Base-by-base conservation (phyloP, 495 filamentous ascomycete species). In the Talaromyces liani region DNA sequence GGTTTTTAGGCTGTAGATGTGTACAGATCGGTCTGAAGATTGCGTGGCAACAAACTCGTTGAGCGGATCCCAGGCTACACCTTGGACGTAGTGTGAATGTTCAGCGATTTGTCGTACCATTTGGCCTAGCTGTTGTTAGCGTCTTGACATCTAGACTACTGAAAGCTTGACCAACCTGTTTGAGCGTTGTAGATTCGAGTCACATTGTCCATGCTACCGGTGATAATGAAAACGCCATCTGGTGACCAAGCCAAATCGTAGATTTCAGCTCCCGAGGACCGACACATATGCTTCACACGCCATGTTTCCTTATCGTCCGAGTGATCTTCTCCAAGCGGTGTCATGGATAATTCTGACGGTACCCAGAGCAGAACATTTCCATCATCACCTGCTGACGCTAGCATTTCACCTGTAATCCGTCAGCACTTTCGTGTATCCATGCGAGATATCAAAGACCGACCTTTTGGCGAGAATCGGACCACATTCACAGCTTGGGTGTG, bases 31-130 rank as follows among this genome's bases (percentile, higher is more conserved):
- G 75, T 99, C 94, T 1, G 94, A 99, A 2, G 94, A 98, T 72
- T 99, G 94, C 22, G 94, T 99, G 22, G 95, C 94, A 54, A 99
- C 90, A 73, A 90, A 99, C 79, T 99, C 94, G 73, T 99, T 99
- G 31, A 96, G 77, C 36, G 94, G 94, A 76, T 99, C 94, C 94
- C 94, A 99, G 2, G 95, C 92, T 18, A 99, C 94, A 39, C 94
- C 94, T 77, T 99, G 94, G 20, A 99, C 94, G 69, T 97, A 99
- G 74, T 99, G 94, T 69, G 93, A 97, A 77, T 99, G 94, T 72
- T 99, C 94, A 49, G 94, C 95, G 66, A 99, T 99, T 72, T 97
- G 93, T 61, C 94, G 88, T 62, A 99, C 88, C 69, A 93, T 87
- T 78, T 88, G 86, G 31, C 94, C 93, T 96, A 64, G 10, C 60